Percentiles rank a stretch among this genome's conserved stretches.
Conservation (phyloP, 2,329 filamentous ascomycete genomes). For the Fusarium domesticum region DNA sequence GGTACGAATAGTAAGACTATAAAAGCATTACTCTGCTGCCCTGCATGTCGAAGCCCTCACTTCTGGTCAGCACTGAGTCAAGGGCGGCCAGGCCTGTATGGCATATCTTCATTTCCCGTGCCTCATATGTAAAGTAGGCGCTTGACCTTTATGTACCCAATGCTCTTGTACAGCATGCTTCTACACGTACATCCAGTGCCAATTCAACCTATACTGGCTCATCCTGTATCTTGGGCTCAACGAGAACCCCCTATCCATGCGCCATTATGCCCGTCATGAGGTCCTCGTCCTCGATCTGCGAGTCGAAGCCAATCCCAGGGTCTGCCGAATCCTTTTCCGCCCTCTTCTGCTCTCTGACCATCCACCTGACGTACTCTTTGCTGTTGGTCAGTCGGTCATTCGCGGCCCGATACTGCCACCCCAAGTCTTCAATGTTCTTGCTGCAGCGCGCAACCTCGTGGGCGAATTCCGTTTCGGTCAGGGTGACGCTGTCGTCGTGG, state of each 20-base stretch:
- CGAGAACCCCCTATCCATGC: constrained; percentile 8
- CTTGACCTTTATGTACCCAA: background rate
- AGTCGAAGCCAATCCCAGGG: constrained; percentile 41
- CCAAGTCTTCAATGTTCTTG: constrained; percentile 43
- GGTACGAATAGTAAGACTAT: no score
- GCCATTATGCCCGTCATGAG: constrained; percentile 50
- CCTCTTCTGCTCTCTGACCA: constrained; percentile 46
- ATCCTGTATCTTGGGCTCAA: background rate
- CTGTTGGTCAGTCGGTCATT: constrained; percentile 54
- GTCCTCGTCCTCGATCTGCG: constrained; percentile 57
- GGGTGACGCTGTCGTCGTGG: constrained; percentile 38
- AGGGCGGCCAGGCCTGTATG: background rate
- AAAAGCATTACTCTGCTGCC: no score
- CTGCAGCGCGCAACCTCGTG: constrained; percentile 43
- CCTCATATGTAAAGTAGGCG: background rate
- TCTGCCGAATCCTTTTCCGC: constrained; percentile 42
- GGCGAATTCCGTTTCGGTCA: constrained; percentile 52
- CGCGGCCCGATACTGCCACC: constrained; percentile 48
- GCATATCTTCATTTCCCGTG: constrained; percentile 10
- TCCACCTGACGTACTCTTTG: constrained; percentile 53
- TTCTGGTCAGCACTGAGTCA: background rate
- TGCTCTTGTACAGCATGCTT: background rate
- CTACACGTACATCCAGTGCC: background rate
- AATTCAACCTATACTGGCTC: background rate
- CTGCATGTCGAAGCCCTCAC: no score